Base-by-base conservation (phyloP, 2,329 filamentous ascomycete genomes). In the Fusarium oxysporum region DNA sequence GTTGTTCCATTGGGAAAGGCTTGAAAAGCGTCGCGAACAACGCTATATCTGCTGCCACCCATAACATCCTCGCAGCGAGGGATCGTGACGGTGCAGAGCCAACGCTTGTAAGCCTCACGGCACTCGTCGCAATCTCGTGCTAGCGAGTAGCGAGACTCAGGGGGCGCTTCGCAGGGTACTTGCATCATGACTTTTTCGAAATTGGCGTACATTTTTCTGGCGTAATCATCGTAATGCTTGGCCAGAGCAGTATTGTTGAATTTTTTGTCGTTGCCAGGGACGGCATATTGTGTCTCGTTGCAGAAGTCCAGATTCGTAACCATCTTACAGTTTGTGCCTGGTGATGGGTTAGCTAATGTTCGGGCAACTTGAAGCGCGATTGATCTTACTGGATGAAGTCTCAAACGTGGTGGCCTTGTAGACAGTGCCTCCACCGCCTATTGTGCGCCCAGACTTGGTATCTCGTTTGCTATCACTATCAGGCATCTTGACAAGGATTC, bases 61-160 rank as follows among this genome's bases (percentile, higher is more conserved):
- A 87, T 89, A 77, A 93, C 96, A 83, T 98, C 96, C 78, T 94
- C 92, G 84, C 96, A 99, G 35, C 95, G 93, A 2, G 96, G 96
- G 70, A 99, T 96, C 21, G 91, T 92, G 33, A 98, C 95, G 30
- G 94, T 93, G 84, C 96, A 99, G 25, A 99, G 91, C 96, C 96
- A 99, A 78, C 91, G 87, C 81, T 97, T 98, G 87, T 99, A 99
- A 13, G 94, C 94, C 2, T 80, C 78, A 21, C 86, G 89, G 82
- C 96, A 99, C 81, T 97, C 89, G 47, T 85, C 82, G 85, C 96
- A 99, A 74, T 83, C 89, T 45, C 91, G 89, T 4, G 90, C 92
- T 19, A 98, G 90, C 3, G 95, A 97, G 83, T 97, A 99, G 72
- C 89, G 89, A 19, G 93, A 90, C 38, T 92, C 91, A 4, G 88